Evolutionary conservation across 371 early-diverging fungal genomes (phyloP).

Genomic region (Mortierella sp.): DNA sequence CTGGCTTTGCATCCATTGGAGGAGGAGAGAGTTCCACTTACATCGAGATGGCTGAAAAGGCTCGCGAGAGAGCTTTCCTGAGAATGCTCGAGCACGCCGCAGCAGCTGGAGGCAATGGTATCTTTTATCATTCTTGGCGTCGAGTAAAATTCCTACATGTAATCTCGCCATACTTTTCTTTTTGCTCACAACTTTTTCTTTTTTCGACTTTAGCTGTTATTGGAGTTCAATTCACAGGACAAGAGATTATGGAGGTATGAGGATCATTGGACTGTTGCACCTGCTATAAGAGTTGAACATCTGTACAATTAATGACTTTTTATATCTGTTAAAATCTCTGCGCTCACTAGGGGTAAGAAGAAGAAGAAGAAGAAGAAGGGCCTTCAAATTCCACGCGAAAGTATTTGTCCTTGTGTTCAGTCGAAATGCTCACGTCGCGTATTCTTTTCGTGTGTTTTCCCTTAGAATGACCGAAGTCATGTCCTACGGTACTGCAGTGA

Average conservation of each 20-base stretch:
- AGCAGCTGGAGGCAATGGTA: slow-evolving; percentile 52
- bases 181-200: not conserved
- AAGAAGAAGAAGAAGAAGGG: no score
- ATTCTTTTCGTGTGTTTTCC: not conserved
- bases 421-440: not conserved
- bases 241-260: slow-evolving; percentile 46
- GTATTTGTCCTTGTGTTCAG: not conserved
- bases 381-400: not conserved
- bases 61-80: slow-evolving; percentile 51
- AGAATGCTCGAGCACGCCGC: slow-evolving; percentile 55
- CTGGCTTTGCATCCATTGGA: slow-evolving; percentile 35
- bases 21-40: slow-evolving; percentile 54
- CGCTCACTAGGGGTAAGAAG: slow-evolving; percentile 4
- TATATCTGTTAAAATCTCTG: not conserved
- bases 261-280: not conserved
- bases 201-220: slow-evolving; percentile 31
- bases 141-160: not conserved
- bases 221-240: slow-evolving; percentile 52
- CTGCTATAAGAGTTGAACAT: not conserved
- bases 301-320: not conserved
- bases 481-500: slow-evolving; percentile 51
- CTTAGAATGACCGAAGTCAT: slow-evolving; percentile 52
- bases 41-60: slow-evolving; percentile 56
- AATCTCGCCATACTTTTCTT: no score
- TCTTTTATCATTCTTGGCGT: not conserved